phyloP scores from a whole-genome alignment of 2,329 filamentous ascomycete species.

The Fulvia fulva region DNA sequence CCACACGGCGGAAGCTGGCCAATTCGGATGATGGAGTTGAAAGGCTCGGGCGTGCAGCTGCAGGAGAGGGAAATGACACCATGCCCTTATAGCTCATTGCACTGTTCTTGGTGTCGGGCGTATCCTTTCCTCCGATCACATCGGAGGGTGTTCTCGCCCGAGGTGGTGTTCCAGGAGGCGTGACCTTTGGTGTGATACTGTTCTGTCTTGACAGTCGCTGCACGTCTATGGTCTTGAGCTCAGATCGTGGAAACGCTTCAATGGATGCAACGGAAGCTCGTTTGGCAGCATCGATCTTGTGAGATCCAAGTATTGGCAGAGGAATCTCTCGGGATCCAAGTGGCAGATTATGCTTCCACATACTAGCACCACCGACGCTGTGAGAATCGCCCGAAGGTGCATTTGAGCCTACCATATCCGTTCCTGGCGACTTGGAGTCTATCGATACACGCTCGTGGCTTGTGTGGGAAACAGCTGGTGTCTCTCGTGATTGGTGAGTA shows the following conservation, averaged over 20 bases:
- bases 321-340: not conserved
- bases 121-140: not conserved
- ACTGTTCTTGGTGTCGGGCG: not conserved
- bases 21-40: not conserved
- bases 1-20: not conserved
- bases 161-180: conserved; percentile 14
- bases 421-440: not conserved
- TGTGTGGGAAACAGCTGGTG: not conserved
- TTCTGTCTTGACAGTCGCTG: conserved; percentile 16
- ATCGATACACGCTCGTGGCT: not conserved
- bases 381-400: not conserved
- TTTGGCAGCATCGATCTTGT: conserved; percentile 15
- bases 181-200: conserved; percentile 14
- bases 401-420: not conserved
- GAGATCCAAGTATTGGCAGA: not conserved
- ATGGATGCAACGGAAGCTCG: conserved; percentile 35
- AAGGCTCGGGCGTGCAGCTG: not conserved
- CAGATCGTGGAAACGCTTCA: conserved; percentile 30
- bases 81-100: conserved; percentile 14
- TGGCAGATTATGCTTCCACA: not conserved
- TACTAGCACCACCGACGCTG: not conserved
- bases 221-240: conserved; percentile 32
- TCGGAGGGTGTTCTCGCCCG: not conserved
- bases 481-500: not conserved
- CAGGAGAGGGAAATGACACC: conserved; percentile 14